Evolutionary conservation across 139 green algal species (phyloP).

Genomic region (Mychonastes homosphaera): DNA sequence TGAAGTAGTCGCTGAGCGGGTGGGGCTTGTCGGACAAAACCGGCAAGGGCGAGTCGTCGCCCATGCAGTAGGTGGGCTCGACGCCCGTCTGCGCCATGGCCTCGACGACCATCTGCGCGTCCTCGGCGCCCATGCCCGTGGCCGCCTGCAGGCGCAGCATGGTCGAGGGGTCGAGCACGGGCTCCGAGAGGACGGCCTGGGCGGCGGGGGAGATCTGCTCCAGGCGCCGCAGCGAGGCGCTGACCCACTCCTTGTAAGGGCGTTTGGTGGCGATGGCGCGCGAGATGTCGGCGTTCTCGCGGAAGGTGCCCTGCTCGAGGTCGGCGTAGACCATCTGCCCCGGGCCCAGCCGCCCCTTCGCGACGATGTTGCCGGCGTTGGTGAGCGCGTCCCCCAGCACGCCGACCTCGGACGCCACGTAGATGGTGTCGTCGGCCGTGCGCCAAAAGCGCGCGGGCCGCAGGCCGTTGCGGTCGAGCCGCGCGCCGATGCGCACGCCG

Average conservation of each 20-base stretch:
- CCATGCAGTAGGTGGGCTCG: conserved; percentile 99
- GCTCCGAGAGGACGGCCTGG: conserved; percentile 28
- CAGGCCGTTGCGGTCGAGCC: conserved; percentile 96
- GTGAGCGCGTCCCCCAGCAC: conserved; percentile 83
- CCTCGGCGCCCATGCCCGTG: conserved; percentile 72
- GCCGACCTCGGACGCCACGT: conserved; percentile 94
- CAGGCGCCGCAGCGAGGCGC: conserved; percentile 34
- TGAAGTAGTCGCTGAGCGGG: conserved; percentile 98
- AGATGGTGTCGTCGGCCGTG: conserved; percentile 91
- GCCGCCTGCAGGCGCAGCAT: conserved; percentile 44
- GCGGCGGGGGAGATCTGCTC: conserved; percentile 32
- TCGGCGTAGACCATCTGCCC: conserved; percentile 93
- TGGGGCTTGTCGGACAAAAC: conserved; percentile 85
- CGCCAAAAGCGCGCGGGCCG: conserved; percentile 93
- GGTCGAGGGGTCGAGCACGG: conserved; percentile 36
- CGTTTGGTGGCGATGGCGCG: conserved; percentile 50
- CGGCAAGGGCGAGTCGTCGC: conserved; percentile 92
- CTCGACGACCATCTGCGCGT: conserved; percentile 94
- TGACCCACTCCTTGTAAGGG: conserved; percentile 86
- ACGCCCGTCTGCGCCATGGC: conserved; percentile 75
- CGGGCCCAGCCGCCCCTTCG: conserved; percentile 91
- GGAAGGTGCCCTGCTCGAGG: conserved; percentile 72
- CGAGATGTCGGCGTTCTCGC: conserved; percentile 75
- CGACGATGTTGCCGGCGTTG: conserved; percentile 70
- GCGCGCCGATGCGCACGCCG: conserved; percentile 76